phyloP scores from a whole-genome alignment of 78 protist genomes.

The Chrysochromulina parva region DNA sequence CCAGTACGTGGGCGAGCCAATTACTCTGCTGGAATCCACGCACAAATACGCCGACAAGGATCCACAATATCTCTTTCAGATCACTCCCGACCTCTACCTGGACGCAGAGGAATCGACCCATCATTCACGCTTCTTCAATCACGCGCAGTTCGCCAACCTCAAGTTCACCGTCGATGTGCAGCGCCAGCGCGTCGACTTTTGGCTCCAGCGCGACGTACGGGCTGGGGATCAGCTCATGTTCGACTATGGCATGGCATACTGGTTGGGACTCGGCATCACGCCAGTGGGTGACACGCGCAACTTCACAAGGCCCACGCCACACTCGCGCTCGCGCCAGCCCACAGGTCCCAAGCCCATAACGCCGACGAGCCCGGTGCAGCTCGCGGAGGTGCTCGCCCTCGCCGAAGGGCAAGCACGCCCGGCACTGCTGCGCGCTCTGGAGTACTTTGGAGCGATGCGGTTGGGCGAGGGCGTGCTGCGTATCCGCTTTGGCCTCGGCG shows the following conservation, averaged over 20 bases:
- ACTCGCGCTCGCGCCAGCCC: no score
- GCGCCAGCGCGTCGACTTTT: background rate
- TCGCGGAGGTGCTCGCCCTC: no score
- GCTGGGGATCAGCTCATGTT: background rate
- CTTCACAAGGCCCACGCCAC: no score
- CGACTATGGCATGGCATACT: background rate
- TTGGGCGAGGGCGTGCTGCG: background rate
- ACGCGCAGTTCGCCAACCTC: background rate
- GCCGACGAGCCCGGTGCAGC: no score
- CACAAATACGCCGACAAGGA: background rate
- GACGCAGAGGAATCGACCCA: background rate
- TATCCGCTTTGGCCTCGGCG: no score
- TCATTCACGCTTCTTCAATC: background rate
- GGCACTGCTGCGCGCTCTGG: background rate
- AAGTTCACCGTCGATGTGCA: background rate
- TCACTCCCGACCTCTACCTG: background rate
- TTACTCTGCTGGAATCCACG: background rate
- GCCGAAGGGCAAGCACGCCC: background rate
- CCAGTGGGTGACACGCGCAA: no score
- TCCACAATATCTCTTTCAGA: background rate
- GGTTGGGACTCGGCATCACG: background rate
- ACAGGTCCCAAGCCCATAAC: no score
- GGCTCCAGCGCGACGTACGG: background rate
- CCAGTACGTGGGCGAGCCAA: background rate
- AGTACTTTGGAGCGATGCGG: background rate